Evolutionary conservation across 1,284 basidiomycete genomes (phyloP).

Genomic region (Prillingera fragicola): DNA sequence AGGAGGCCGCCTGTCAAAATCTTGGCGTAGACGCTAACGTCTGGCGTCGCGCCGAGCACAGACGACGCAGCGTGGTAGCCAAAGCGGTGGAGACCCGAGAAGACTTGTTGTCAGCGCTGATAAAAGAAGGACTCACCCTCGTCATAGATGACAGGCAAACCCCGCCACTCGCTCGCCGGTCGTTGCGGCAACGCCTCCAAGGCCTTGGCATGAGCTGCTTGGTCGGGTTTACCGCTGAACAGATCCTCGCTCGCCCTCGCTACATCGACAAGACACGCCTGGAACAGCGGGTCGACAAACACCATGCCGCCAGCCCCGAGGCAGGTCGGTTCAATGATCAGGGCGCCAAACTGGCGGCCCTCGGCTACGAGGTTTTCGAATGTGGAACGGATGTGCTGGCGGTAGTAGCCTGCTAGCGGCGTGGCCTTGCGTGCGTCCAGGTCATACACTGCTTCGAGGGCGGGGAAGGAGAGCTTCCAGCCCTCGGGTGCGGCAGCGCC

Average conservation of each 20-base stretch:
- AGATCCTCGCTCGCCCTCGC: conserved; percentile 57
- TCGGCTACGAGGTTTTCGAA: conserved; percentile 53
- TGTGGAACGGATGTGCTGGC: conserved; percentile 56
- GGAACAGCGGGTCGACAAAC: conserved; percentile 96
- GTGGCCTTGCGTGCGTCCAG: conserved; percentile 60
- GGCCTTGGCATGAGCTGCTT: neutral
- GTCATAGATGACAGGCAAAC: conserved; percentile 88
- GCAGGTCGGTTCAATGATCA: conserved; percentile 86
- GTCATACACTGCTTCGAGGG: conserved; percentile 66
- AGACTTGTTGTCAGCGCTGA: conserved; percentile 54
- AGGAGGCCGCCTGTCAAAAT: conserved; percentile 89
- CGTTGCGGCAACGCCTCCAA: neutral
- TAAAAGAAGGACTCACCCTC: conserved; percentile 54
- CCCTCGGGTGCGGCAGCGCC: conserved; percentile 19
- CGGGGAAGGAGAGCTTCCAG: conserved; percentile 47
- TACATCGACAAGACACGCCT: conserved; percentile 75
- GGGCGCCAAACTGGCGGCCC: conserved; percentile 55
- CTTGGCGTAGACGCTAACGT: conserved; percentile 89
- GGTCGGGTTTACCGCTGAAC: conserved; percentile 37
- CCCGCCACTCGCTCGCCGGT: conserved; percentile 51
- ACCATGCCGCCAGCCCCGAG: conserved; percentile 97
- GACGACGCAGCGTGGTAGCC: conserved; percentile 64
- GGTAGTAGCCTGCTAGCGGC: conserved; percentile 63
- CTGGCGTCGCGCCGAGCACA: conserved; percentile 67
- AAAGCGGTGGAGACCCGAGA: conserved; percentile 82